Evolutionary conservation across 768 basidiomycete genomes (phyloP), one percentile per base, ranked within the genome.

Genomic region (Cubamyces sp.): DNA sequence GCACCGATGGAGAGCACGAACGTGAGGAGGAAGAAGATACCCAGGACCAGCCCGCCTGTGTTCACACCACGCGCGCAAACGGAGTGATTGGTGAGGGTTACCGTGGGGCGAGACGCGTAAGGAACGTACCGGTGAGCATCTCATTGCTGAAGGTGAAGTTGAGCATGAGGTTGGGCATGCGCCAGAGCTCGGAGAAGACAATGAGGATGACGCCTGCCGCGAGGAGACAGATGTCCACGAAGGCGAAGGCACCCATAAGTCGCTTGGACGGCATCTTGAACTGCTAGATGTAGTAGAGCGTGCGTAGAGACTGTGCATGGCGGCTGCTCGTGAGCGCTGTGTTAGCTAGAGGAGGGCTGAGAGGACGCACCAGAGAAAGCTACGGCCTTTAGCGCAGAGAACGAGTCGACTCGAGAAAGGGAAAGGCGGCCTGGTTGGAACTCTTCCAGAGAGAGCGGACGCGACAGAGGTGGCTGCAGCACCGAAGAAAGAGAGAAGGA

Each of bases 1-100:
- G 90, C 91, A 19, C 79, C 79, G 43, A 96, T 72, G 39, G 94
- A 91, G 60, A 92, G 70, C 48, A 83, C 76, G 64, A 88, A 90
- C 25, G 92, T 92, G 49, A 84, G 62, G 7, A 90, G 74, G 54
- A 94, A 77, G 34, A 82, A 71, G 45, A 89, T 81, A 16, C 92
- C 94, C 60, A 94, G 73, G 8, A 84, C 73, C 54, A 85, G 80
- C 12, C 91, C 94, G 65, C 85, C 94, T 95, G 68, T 25, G 34
- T n/a, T n/a, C n/a, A 21, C 19, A 30, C 3, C 3, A 30, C 19
- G 52, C n/a, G 37, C 55, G 23, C 41, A 48, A 12, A 26, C 46
- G 50, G 53, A 39, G 21, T 49, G 47, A 5, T 4, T 30, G 23
- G 39, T 45, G 43, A 21, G 15, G 3, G 16, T n/a, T 6, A n/a